phyloP scores from a whole-genome alignment of 2,329 filamentous ascomycete species.

The Calonectria hongkongensis region DNA sequence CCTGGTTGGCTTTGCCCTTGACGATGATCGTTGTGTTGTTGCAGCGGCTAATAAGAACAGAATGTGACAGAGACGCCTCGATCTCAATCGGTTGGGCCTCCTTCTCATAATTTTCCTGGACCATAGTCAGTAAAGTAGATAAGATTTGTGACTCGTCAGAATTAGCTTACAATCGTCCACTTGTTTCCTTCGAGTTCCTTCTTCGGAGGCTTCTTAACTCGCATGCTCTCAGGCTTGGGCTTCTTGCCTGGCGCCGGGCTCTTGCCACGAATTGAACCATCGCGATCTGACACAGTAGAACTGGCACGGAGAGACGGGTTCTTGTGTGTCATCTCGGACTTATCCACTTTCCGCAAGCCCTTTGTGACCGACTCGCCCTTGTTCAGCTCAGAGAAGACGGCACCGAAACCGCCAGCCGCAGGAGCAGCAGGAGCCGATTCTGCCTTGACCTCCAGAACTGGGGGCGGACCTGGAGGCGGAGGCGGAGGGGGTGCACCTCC shows the following conservation, averaged over 20 bases:
- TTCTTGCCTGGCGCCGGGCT: conserved; percentile 92
- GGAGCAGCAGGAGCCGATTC: conserved; percentile 53
- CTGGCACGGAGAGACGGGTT: conserved; percentile 89
- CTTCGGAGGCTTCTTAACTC: conserved; percentile 86
- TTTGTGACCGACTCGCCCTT: conserved; percentile 91
- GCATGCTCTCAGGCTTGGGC: conserved; percentile 90
- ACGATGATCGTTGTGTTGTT: conserved; percentile 93
- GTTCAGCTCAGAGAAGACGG: conserved; percentile 95
- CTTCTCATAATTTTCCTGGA: conserved; percentile 92
- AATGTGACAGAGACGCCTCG: conserved; percentile 88
- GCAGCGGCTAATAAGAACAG: conserved; percentile 93
- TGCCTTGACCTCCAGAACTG: conserved; percentile 76
- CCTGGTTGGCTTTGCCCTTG: conserved; percentile 96
- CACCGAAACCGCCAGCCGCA: conserved; percentile 80
- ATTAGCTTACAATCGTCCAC: conserved; percentile 84
- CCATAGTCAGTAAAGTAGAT: conserved; percentile 28
- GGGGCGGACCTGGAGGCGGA: conserved; percentile 81
- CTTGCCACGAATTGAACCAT: conserved; percentile 78
- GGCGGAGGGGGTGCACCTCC: conserved; percentile 75
- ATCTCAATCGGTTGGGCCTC: conserved; percentile 84
- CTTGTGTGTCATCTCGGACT: conserved; percentile 98
- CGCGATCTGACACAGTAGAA: conserved; percentile 80
- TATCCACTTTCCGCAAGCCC: conserved; percentile 93
- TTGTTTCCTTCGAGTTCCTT: conserved; percentile 92
- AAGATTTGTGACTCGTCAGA: not conserved